Base-by-base conservation (phyloP, 305 asterid species). In the Rubia occidens region DNA sequence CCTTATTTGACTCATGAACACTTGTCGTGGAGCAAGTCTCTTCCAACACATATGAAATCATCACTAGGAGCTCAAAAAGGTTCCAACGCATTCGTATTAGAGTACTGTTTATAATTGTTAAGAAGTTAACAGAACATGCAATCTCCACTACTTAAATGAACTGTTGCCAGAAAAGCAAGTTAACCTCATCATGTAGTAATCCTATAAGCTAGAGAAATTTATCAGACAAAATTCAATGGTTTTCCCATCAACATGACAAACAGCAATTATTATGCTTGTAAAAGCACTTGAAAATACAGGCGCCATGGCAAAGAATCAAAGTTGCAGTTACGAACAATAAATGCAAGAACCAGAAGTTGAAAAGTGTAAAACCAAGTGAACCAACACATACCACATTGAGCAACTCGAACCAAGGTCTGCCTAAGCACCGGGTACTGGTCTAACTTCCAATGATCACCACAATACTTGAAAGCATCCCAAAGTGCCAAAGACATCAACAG, bases 341-440 rank as follows among this genome's bases (percentile, higher is more conserved):
- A 64, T 59, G 68, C 63, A 66, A 39, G 74, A 72, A 67, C 56
- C 61, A 72, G 56, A 56, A 61, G 49, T 29, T 2, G 18, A 68
- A 24, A 24, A 45, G 1, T 44, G 61, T 13, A 67, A 37, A 0
- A 20, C 58, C 58, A 51, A 51, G 24, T 17, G 58, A 15, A 44
- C 26, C 35, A 32, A 62, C 76, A 82, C 97, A 86, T 83, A 93
- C 98, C 90, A 71, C 95, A 90, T 74, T 93, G 97, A 79, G 86
- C 73, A 49, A 81, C 56, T 37, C 85, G 87, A 72, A 88, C 75
- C 72, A 87, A 66, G 76, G 78, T 74, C 72, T 83, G 85, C 68
- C 81, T 76, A 6, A 83, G 11, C 4, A 78, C 35, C 26, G 94
- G 97, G 72, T 74, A 77, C 47, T 73, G 79, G 45, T 86, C 89